Percentiles rank a stretch among this genome's conserved stretches.
phyloP scores from a whole-genome alignment of 2,329 filamentous ascomycete genomes.

The Ophiocordyceps camponoti-leonardi region DNA sequence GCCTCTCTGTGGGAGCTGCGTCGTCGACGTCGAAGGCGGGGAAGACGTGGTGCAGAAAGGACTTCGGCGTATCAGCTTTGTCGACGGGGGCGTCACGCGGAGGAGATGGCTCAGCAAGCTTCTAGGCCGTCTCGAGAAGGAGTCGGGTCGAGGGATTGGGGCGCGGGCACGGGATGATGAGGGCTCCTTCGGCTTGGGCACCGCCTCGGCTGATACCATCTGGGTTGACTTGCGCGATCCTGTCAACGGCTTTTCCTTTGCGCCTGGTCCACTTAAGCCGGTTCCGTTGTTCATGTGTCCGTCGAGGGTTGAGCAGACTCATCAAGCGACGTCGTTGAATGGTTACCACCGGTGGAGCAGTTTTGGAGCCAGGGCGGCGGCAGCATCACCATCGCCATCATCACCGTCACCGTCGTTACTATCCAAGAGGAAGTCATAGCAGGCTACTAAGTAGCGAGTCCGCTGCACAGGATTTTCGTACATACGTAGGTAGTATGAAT shows the following conservation, averaged over 20 bases:
- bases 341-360: background rate
- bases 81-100: conserved; percentile 29
- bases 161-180: background rate
- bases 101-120: conserved; percentile 16
- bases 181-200: too few relatives aligned
- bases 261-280: conserved; percentile 30
- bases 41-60: conserved; percentile 21
- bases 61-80: conserved; percentile 22
- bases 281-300: conserved; percentile 29
- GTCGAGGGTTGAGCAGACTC: too few relatives aligned
- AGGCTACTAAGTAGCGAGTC: too few relatives aligned
- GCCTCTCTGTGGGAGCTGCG: conserved; percentile 32
- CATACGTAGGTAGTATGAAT: too few relatives aligned
- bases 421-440: too few relatives aligned
- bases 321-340: too few relatives aligned
- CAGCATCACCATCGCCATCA: too few relatives aligned
- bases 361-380: background rate
- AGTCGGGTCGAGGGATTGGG: conserved; percentile 1
- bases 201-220: conserved; percentile 14
- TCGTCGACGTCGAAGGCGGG: conserved; percentile 19
- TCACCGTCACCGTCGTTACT: too few relatives aligned
- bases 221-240: conserved; percentile 35
- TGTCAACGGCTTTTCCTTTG: conserved; percentile 26
- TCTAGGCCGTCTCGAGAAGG: conserved; percentile 8
- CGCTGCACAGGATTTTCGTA: too few relatives aligned